Evolutionary conservation across 257 asterid genomes (phyloP), one percentile per base, ranked within the genome.

Genomic region (Solanum pennellii): DNA sequence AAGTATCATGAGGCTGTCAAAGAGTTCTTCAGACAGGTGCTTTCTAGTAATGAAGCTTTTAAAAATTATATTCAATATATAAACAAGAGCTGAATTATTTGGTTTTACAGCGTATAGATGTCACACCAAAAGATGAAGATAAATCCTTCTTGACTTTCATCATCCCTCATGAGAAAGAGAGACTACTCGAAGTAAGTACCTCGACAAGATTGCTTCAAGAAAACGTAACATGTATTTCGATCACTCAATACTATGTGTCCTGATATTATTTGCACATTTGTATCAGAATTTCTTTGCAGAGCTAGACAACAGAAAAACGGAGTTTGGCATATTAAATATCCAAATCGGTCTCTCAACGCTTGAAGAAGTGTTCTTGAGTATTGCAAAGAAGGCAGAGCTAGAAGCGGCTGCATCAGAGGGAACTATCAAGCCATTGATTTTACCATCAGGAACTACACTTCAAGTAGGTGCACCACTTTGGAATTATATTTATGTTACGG

Each of bases 331-430:
- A 83, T 65, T 85, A 60, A 88, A 83, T 41, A 84, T 91, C 88
- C 92, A 91, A 29, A 69, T 89, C 1, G 89, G 91, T 20, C 85
- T 91, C 9, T 88, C 91, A n/a, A 91, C 91, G 2, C 92, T 91
- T 1, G 92, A 91, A 87, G 92, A 87, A 68, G 92, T 91, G 72
- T 91, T 91, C 88, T 86, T 91, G 87, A 91, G 52, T 45, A 84
- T 91, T 52, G 91, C 87, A 65, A 83, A 87, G 87, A 86, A 77
- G 87, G 90, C 92, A 83, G 92, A 88, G 62, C 90, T 87, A 39
- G 91, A 91, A 56, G 12, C 33, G 4, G 84, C 87, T 75, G 69
- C 69, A 80, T 37, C 90, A 62, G 79, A 75, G 14, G 88, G 59
- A 69, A 90, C 66, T 42, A 18, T 52, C 18, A 82, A 75, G 42